phyloP scores from a whole-genome alignment of 805 yeast genomes.

The Danielia oregonensis region DNA sequence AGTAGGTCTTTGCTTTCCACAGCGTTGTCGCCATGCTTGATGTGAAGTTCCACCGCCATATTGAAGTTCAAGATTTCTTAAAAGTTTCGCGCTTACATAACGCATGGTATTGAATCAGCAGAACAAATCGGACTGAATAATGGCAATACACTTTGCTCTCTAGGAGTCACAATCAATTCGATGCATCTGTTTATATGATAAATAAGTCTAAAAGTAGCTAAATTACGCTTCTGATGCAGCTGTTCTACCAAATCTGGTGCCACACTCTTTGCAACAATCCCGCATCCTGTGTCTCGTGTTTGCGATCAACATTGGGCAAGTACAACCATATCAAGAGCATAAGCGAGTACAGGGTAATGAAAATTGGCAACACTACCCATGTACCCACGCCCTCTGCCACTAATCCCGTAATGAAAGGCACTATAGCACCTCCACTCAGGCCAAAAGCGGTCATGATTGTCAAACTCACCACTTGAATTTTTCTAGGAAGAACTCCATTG shows the following conservation, averaged over 20 bases:
- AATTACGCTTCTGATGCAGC: too few species aligned
- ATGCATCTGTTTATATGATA: too few species aligned
- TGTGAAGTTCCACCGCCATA: conserved; percentile 38
- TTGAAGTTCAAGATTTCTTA: too few species aligned
- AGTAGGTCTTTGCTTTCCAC: conserved; percentile 33
- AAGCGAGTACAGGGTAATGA: conserved; percentile 15
- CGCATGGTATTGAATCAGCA: too few species aligned
- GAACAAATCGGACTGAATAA: neutral
- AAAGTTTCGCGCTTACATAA: neutral
- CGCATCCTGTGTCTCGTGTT: conserved; percentile 2
- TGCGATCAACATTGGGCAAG: conserved; percentile 14
- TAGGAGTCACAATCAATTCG: too few species aligned
- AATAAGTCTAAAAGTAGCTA: too few species aligned
- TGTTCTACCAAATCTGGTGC: neutral
- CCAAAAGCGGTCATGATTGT: conserved; percentile 25
- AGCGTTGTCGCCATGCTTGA: conserved; percentile 32
- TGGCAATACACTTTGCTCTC: neutral
- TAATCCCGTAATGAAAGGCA: conserved; percentile 22
- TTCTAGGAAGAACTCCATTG: conserved; percentile 19
- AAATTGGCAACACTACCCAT: conserved; percentile 21
- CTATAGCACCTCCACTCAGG: conserved; percentile 21
- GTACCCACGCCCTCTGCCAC: conserved; percentile 20
- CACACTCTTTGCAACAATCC: neutral
- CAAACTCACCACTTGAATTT: conserved; percentile 21
- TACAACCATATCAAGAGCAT: conserved; percentile 16